These are phyloP conservation scores for Giardia muris DNA, from an alignment of 208 protist species.

Conservation along the genomic window DNA sequence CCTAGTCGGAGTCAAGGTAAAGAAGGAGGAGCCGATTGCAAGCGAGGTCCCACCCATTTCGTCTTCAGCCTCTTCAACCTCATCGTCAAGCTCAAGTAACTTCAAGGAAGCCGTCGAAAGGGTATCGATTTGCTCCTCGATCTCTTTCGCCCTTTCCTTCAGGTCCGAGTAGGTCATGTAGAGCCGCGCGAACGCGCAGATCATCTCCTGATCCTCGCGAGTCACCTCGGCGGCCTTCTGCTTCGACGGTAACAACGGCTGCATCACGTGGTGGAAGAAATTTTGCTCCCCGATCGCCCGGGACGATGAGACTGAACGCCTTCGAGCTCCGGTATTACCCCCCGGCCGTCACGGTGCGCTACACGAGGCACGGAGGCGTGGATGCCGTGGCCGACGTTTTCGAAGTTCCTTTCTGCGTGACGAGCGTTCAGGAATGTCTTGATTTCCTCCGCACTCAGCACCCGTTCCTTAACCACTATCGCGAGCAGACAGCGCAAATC, in stretches of 20 bases:
- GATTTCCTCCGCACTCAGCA: not conserved
- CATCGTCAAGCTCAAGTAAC: not conserved
- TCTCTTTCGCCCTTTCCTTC: not conserved
- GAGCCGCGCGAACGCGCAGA: not conserved
- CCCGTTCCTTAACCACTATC: not conserved
- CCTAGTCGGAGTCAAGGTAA: not conserved
- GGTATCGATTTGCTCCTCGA: not conserved
- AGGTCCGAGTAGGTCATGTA: not conserved
- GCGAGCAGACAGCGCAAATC: not conserved
- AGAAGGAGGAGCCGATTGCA: not conserved
- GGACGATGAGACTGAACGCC: not conserved
- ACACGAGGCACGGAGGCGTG: not conserved
- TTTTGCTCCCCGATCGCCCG: not conserved
- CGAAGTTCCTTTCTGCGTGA: not conserved
- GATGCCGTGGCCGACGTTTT: not conserved
- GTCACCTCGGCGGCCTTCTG: not conserved
- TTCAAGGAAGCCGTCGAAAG: not conserved
- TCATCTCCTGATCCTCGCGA: not conserved
- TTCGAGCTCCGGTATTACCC: not conserved
- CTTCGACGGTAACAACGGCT: not conserved
- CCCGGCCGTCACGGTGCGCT: not conserved
- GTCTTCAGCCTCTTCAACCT: not conserved
- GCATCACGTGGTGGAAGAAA: not conserved
- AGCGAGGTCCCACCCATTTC: too few species aligned
- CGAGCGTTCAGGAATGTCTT: not conserved